phyloP scores from a whole-genome alignment of 257 asterid genomes.

The Penstemon barbatus region DNA sequence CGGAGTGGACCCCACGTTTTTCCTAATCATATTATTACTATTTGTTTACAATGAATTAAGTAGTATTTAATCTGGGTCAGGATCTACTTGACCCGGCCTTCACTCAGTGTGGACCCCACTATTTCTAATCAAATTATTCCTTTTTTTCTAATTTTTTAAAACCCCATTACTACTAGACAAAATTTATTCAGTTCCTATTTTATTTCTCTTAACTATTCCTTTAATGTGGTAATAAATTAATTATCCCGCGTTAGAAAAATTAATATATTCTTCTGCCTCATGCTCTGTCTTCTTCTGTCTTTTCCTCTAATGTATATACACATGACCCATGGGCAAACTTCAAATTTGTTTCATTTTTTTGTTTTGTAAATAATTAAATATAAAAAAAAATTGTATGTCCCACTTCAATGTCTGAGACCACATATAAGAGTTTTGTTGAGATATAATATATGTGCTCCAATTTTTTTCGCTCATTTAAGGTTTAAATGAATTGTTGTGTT shows the following conservation, averaged over 20 bases:
- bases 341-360: too few relatives aligned
- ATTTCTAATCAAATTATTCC: background rate
- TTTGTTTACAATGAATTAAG: too few relatives aligned
- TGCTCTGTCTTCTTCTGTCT: background rate
- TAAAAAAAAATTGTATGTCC: too few relatives aligned
- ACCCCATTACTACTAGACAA: background rate
- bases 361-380: too few relatives aligned
- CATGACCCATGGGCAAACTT: background rate
- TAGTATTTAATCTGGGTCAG: constrained; percentile 12
- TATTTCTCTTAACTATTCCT: background rate
- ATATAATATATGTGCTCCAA: too few relatives aligned
- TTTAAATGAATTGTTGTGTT: too few relatives aligned
- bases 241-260: background rate
- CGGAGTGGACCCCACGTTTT: background rate
- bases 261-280: background rate
- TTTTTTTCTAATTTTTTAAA: background rate
- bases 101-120: background rate
- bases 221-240: constrained; percentile 5
- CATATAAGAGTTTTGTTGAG: too few relatives aligned
- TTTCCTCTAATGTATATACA: background rate
- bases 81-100: background rate
- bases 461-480: too few relatives aligned
- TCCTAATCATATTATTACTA: too few relatives aligned
- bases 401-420: too few relatives aligned
- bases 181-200: background rate